These are phyloP conservation scores for Mycosarcoma mackinlayi DNA, from an alignment of 1,284 basidiomycete genomes.

Conservation along the genomic window DNA sequence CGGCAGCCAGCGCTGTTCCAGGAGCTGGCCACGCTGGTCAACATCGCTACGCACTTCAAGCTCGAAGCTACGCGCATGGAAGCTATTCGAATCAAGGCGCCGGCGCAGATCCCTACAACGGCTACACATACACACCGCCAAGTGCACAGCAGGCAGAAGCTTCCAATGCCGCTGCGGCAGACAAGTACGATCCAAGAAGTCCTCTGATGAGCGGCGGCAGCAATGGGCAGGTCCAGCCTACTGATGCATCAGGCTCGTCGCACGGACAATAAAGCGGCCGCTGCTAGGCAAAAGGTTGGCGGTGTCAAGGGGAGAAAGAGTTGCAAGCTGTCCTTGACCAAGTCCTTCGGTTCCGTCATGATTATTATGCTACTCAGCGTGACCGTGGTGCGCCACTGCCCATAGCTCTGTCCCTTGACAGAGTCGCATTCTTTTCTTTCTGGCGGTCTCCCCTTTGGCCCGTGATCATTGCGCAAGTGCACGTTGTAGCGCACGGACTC, in stretches of 20 bases:
- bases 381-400: no score
- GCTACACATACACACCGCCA: constrained; percentile 18
- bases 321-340: no score
- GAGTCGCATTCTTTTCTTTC: no score
- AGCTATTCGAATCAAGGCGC: constrained; percentile 12
- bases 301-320: no score
- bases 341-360: no score
- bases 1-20: constrained; percentile 1
- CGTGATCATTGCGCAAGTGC: no score
- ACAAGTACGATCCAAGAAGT: constrained; percentile 43
- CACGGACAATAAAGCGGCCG: background rate
- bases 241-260: background rate
- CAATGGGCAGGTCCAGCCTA: constrained; percentile 10
- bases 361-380: no score
- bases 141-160: constrained; percentile 11
- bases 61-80: constrained; percentile 12
- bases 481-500: no score
- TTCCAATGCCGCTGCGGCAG: constrained; percentile 9
- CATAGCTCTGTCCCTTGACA: no score
- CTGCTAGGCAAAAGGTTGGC: no score
- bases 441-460: no score
- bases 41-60: constrained; percentile 10
- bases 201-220: constrained; percentile 19
- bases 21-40: constrained; percentile 2
- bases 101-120: constrained; percentile 21